Base-by-base conservation (phyloP, 495 filamentous ascomycete genomes). In the Beverwykella pulmonaria region DNA sequence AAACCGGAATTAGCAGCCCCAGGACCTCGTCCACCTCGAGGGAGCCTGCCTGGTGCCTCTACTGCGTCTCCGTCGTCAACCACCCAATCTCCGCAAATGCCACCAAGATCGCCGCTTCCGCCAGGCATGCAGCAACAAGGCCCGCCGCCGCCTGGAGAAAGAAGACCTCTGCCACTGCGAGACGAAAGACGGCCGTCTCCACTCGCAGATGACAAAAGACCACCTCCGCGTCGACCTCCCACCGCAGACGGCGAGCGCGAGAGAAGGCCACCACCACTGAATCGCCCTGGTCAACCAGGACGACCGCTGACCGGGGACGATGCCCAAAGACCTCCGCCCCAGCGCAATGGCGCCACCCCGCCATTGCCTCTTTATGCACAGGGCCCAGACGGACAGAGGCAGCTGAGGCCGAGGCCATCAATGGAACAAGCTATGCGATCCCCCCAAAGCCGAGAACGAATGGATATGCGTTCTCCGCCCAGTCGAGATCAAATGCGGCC, bases 1-100 rank as follows among this genome's bases (percentile, higher is more conserved):
- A 75, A 69, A 53, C 64, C 77, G 29, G 64, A 79, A 48, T 60
- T 72, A 57, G 72, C 80, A 56, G 76, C 67, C 1, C 26, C 55
- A 53, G 67, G 61, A 56, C 49, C 32, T 25, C 57, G 65, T 17
- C 27, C 49, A 19, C 50, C 57, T 52, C 36, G 61, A 19, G 30
- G 71, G 12, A 46, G 47, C 22, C 44, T 30, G 26, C 8, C 65
- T 19, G 17, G 52, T 7, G 26, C 39, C 2, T 44, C 39, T 3
- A 44, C 39, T 9, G 26, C 57, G 29, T 23, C 49, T 5, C 57
- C 36, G 20, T 44, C 19, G 47, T 23, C 54, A 6, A 30, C 7
- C 2, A 30, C 7, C 20, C 54, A 52, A 25, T 66, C 63, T 23
- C 63, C 63, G 12, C 22, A 53, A n/a, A 41, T 29, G 29, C 26